Evolutionary conservation across 352 stramenopile species (phyloP).

Genomic region (Pythium aphanidermatum): DNA sequence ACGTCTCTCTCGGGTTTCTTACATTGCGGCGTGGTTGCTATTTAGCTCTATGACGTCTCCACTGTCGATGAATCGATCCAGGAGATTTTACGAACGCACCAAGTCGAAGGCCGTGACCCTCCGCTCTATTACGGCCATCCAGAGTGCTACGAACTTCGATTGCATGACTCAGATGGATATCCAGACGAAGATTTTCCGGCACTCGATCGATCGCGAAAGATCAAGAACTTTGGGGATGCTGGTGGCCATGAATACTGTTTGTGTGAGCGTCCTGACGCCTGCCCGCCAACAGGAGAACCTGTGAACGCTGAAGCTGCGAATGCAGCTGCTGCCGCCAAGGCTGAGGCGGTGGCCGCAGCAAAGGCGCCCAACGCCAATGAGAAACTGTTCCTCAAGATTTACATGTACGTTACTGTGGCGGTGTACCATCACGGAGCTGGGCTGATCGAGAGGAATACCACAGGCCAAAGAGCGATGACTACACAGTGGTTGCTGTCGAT

Average conservation of each 20-base stretch:
- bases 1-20: too few species aligned
- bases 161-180: slow-evolving; percentile 79
- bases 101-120: slow-evolving; percentile 54
- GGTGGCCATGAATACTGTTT: slow-evolving; percentile 84
- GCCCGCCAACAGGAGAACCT: slow-evolving; percentile 58
- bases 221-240: slow-evolving; percentile 89
- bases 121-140: slow-evolving; percentile 79
- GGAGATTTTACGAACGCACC: slow-evolving; percentile 67
- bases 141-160: slow-evolving; percentile 81
- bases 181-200: slow-evolving; percentile 87
- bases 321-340: slow-evolving; percentile 9
- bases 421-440: background rate
- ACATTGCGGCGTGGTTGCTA: too few species aligned
- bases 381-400: slow-evolving; percentile 86
- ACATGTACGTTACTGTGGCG: slow-evolving; percentile 44
- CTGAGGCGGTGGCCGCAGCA: slow-evolving; percentile 25
- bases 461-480: slow-evolving; percentile 86
- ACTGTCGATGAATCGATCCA: slow-evolving; percentile 87
- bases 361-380: slow-evolving; percentile 53
- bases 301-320: slow-evolving; percentile 19
- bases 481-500: slow-evolving; percentile 84
- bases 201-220: slow-evolving; percentile 78
- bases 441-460: background rate
- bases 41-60: slow-evolving; percentile 79
- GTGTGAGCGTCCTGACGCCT: slow-evolving; percentile 80